Evolutionary conservation across 1,284 basidiomycete species (phyloP), one percentile per base, ranked within the genome.

Genomic region (Cutaneotrichosporon sp.): DNA sequence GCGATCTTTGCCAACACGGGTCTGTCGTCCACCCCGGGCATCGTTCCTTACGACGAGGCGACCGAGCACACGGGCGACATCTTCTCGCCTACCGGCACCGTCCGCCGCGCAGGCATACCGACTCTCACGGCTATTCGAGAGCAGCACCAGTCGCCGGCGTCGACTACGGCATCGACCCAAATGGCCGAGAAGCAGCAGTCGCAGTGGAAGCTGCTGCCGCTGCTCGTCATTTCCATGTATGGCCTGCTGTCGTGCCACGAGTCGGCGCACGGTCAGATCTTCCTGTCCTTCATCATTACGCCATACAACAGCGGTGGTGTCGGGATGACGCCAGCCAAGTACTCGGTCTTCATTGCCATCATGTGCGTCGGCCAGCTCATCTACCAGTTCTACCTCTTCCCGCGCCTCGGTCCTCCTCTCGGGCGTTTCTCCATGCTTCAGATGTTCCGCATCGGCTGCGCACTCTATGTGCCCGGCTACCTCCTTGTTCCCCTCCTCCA

Each of bases 311-410:
- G 69, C 4, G 76, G 76, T 5, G 76, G 76, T 35, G 63, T 77
- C 26, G 76, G 76, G 8, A 68, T 76, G 17, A 69, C 68, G 38
- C 76, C 76, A 0, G 73, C 74, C 17, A 65, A 70, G 48, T 77
- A 76, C 64, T 75, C 74, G 8, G 58, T 73, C 44, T 62, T 77
- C 34, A 69, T 77, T 49, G 74, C 76, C 9, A 58, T 74, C 48
- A 77, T 77, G 76, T 77, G 76, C 46, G 49, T 70, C 26, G 75
- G 67, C 52, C 76, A 77, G 55, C 64, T 77, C 8, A 60, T 70
- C 52, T 77, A 74, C 55, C 74, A 77, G 62, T 77, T 77, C 61
- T 74, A 72, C 61, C 65, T 75, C 8, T 77, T 76, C 52, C 74
- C 74, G 0, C 65, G 73, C 26, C 63, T 77, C 3, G 75, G 73